phyloP scores from a whole-genome alignment of 2,329 filamentous ascomycete genomes.

The Hyphodiscus sp. region DNA sequence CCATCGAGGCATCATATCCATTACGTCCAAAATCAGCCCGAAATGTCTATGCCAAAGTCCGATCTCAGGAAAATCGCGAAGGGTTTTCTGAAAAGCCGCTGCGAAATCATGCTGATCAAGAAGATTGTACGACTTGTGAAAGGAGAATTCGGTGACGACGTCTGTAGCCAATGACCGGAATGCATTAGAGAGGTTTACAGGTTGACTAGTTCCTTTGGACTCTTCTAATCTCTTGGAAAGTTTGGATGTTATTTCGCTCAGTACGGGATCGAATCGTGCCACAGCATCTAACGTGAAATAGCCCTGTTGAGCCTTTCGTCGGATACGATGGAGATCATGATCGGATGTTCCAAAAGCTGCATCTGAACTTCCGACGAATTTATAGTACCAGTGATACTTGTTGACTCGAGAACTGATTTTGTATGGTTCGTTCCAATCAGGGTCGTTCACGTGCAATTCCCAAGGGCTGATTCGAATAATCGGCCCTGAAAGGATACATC shows the following conservation, averaged over 20 bases:
- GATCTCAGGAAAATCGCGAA: slow-evolving; percentile 10
- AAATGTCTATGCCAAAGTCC: slow-evolving; percentile 13
- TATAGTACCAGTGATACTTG: slow-evolving; percentile 11
- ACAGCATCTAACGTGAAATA: slow-evolving; percentile 11
- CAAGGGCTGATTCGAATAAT: slow-evolving; percentile 24
- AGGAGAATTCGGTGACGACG: slow-evolving; percentile 13
- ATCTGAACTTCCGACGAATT: slow-evolving; percentile 5
- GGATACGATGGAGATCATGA: slow-evolving; percentile 12
- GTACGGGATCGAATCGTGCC: slow-evolving; percentile 3
- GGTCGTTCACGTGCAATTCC: slow-evolving; percentile 26
- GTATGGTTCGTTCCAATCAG: slow-evolving; percentile 16
- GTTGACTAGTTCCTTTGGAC: slow-evolving; percentile 3
- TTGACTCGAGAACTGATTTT: slow-evolving; percentile 8
- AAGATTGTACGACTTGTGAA: slow-evolving; percentile 9
- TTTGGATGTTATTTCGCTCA: slow-evolving; percentile 4
- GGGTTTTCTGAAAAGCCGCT: slow-evolving; percentile 5
- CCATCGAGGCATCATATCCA: slow-evolving; percentile 6
- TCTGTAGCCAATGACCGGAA: slow-evolving; percentile 11
- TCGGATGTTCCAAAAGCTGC: slow-evolving; percentile 12
- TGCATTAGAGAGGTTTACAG: slow-evolving; percentile 15
- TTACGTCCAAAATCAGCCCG: slow-evolving; percentile 1
- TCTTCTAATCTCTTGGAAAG: slow-evolving; percentile 4
- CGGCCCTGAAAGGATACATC: slow-evolving; percentile 13
- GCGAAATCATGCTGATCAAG: slow-evolving; percentile 11
- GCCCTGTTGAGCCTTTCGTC: slow-evolving; percentile 10